Base-by-base conservation (phyloP, 1,139 yeast species). In the Arxiozyma slooffiae region DNA sequence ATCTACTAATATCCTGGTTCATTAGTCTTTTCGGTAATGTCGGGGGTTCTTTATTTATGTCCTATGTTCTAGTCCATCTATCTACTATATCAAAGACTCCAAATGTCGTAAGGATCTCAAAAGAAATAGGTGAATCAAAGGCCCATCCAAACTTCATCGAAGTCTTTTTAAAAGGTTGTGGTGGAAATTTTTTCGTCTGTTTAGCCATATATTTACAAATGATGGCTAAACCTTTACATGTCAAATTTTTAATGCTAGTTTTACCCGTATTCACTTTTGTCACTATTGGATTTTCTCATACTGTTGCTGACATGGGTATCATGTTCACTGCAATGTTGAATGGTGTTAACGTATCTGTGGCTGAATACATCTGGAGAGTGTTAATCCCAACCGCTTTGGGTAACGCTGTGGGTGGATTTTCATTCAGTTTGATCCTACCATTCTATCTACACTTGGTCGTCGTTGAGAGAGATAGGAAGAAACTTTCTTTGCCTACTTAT, bases 171-270 rank as follows among this genome's bases (percentile, higher is more conserved):
- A 81, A 78, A 60, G 87, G 79, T 1, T 75, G 83, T 38, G 88
- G 85, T 0, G 90, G 92, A 37, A 86, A 86, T 63, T 85, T 85
- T 61, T 82, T 74, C 60, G 95, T 85, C 23, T 79, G 82, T 48
- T 67, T 85, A 46, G 94, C 89, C 0, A 80, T 85, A 9, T 85
- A 84, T 65, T 67, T 85, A 50, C 94, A 85, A 62, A 69, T 86
- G 38, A 77, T 85, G 81, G 85, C 84, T 8, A 84, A 82, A 60
- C 94, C 95, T 0, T 60, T 82, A n/a, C 94, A 85, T 61, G 94
- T 86, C 41, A 84, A 84, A 60, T 73, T 82, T 44, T 44, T 83
- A n/a, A 67, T 82, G 71, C 75, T 85, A 70, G 58, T 72, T 7
- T 62, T 85, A 23, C 94, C 95, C 0, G 73, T 85, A 14, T 82